phyloP scores from a whole-genome alignment of 192 early-diverging fungal species.

The Coemansia sp. region DNA sequence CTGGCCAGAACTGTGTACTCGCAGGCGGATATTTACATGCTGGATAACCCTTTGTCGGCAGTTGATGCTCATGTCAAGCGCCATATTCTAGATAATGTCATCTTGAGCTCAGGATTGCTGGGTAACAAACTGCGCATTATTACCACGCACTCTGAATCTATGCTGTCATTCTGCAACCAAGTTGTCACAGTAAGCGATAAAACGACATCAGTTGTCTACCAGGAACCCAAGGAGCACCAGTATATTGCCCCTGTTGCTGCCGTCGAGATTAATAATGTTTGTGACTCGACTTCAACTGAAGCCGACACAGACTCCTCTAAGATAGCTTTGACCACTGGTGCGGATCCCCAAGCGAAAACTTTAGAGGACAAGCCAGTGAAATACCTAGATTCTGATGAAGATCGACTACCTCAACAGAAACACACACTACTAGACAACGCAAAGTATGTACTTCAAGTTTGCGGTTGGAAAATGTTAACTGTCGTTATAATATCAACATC shows the following conservation, averaged over 20 bases:
- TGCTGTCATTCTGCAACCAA: slow-evolving; percentile 13
- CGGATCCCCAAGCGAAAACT: no score
- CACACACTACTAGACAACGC: background rate
- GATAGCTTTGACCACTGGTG: no score
- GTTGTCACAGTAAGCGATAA: background rate
- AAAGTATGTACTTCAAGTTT: background rate
- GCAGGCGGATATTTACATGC: slow-evolving; percentile 17
- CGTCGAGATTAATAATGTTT: background rate
- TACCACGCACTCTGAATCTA: slow-evolving; percentile 1
- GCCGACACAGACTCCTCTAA: no score
- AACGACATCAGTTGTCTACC: background rate
- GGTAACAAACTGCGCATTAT: slow-evolving; percentile 6
- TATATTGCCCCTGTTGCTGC: background rate
- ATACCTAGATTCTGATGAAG: background rate
- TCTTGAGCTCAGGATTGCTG: slow-evolving; percentile 20
- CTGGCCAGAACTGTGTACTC: slow-evolving; percentile 26
- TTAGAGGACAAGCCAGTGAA: no score
- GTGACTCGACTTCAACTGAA: background rate
- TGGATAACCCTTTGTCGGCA: background rate
- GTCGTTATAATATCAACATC: background rate
- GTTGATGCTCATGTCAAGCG: slow-evolving; percentile 11
- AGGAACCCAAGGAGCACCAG: background rate
- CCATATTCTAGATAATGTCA: slow-evolving; percentile 18
- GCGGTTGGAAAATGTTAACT: background rate
- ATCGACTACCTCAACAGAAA: background rate